These are phyloP conservation scores for Acanthamoeba triangularis DNA, from an alignment of 208 protist genomes.

Conservation along the genomic window DNA sequence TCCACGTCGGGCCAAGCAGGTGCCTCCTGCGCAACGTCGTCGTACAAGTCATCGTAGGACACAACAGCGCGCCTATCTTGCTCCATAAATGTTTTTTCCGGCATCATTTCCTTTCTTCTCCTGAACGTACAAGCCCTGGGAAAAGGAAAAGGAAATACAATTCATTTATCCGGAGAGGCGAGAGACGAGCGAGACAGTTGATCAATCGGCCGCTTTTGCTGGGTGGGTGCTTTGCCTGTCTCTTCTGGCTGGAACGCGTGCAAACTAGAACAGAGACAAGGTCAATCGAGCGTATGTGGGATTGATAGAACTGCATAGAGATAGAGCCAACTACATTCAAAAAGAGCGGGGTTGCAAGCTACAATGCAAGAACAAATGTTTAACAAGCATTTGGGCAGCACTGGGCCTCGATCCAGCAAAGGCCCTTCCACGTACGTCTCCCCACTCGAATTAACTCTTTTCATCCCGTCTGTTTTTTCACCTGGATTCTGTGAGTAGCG, in stretches of 20 bases:
- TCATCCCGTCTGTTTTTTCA: background rate
- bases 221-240: background rate
- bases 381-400: conserved; percentile 40
- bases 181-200: background rate
- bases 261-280: no score
- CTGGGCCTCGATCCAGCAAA: background rate
- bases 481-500: background rate
- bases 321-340: no score
- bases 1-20: no score
- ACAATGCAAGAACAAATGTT: background rate
- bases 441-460: background rate
- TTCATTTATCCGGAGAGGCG: background rate
- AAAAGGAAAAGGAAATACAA: background rate
- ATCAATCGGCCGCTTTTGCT: background rate
- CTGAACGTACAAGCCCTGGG: no score
- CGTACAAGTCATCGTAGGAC: background rate
- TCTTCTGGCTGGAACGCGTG: no score
- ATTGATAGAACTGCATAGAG: no score
- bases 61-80: background rate
- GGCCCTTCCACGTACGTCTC: background rate
- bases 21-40: background rate
- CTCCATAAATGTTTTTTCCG: background rate
- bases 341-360: no score
- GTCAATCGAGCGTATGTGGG: no score
- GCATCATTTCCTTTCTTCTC: background rate